phyloP scores from a whole-genome alignment of 75 land plant species.

The Ceratopteris richardii region DNA sequence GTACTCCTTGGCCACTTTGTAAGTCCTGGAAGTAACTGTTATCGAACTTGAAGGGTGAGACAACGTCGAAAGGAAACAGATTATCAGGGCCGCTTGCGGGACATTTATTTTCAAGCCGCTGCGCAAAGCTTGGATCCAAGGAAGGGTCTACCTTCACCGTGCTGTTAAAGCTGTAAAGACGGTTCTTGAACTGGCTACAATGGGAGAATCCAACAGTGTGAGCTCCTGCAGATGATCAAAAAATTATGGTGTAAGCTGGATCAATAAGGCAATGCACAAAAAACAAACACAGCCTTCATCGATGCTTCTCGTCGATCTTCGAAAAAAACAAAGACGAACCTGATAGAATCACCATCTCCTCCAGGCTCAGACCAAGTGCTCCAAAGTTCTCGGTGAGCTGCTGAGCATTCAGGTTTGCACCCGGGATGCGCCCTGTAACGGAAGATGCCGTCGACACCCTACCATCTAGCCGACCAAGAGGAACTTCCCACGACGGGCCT shows the following conservation, averaged over 20 bases:
- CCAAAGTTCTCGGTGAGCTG: slow-evolving; percentile 20
- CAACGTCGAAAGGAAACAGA: slow-evolving; percentile 12
- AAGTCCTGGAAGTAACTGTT: slow-evolving; percentile 34
- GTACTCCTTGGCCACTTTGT: slow-evolving; percentile 36
- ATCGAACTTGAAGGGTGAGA: slow-evolving; percentile 30
- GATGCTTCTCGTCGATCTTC: no score
- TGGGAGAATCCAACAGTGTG: slow-evolving; percentile 48
- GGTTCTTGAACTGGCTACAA: slow-evolving; percentile 26
- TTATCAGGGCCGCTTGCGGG: slow-evolving; percentile 16
- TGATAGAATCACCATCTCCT: slow-evolving; percentile 47
- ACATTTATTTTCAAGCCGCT: slow-evolving; percentile 37
- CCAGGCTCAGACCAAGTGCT: slow-evolving; percentile 14
- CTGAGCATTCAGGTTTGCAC: slow-evolving; percentile 10
- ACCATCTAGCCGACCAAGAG: slow-evolving; percentile 27
- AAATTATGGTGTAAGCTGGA: not conserved
- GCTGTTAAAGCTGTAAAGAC: slow-evolving; percentile 47
- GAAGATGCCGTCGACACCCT: slow-evolving; percentile 18
- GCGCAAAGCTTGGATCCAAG: slow-evolving; percentile 40
- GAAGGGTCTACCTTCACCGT: slow-evolving; percentile 29
- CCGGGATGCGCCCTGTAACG: slow-evolving; percentile 9
- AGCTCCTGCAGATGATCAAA: slow-evolving; percentile 36
- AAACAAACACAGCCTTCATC: not conserved
- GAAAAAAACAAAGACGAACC: slow-evolving; percentile 15
- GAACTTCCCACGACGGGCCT: slow-evolving; percentile 35
- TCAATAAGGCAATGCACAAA: no score